These are phyloP conservation scores for Grifola frondosa DNA, from an alignment of 1,284 basidiomycete genomes.

Conservation along the genomic window DNA sequence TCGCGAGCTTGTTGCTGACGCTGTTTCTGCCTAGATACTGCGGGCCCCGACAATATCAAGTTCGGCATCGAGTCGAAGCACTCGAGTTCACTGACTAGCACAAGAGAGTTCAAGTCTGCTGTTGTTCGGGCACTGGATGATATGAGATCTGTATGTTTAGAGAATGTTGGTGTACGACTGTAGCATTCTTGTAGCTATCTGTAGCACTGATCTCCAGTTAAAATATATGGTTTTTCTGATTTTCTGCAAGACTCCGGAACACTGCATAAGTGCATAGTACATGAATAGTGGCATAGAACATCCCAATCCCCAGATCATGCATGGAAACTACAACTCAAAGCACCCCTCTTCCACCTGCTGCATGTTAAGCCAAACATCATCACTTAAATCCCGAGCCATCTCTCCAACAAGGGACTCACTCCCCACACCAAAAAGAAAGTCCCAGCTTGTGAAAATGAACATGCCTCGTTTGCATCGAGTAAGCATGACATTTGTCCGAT, in stretches of 20 bases:
- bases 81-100: slow-evolving; percentile 71
- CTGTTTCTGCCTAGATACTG: slow-evolving; percentile 62
- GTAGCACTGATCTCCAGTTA: slow-evolving; percentile 9
- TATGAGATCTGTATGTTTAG: slow-evolving; percentile 66
- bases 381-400: slow-evolving; percentile 39
- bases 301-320: neutral
- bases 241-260: neutral
- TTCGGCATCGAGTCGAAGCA: slow-evolving; percentile 95
- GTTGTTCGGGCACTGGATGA: slow-evolving; percentile 71
- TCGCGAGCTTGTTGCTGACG: neutral
- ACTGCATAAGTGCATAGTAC: neutral
- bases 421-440: slow-evolving; percentile 52
- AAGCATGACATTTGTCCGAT: slow-evolving; percentile 70
- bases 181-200: no score
- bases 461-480: slow-evolving; percentile 65
- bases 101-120: slow-evolving; percentile 65
- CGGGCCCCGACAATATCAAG: slow-evolving; percentile 80
- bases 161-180: no score
- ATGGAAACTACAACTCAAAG: slow-evolving; percentile 13
- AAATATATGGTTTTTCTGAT: no score
- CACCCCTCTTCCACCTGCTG: slow-evolving; percentile 43
- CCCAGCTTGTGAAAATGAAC: slow-evolving; percentile 59
- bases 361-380: slow-evolving; percentile 40
- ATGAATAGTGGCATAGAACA: slow-evolving; percentile 3
- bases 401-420: slow-evolving; percentile 45